Evolutionary conservation across 108 stramenopile genomes (phyloP), one percentile per base, ranked within the genome.

Genomic region (Skeletonema tropicum): DNA sequence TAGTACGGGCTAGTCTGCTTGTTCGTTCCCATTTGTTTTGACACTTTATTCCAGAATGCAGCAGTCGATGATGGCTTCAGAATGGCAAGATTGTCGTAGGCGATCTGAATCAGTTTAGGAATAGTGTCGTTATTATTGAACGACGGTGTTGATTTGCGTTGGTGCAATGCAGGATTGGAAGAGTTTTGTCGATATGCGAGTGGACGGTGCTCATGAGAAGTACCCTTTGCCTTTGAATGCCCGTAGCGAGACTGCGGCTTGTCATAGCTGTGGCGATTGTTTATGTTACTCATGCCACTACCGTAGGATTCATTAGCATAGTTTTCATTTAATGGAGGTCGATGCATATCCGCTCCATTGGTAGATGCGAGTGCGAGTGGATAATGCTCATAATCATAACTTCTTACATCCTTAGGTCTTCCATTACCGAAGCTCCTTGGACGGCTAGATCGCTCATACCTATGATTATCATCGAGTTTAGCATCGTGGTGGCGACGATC

Each of bases 331-430:
- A 17, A 0, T 13, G 48, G 17, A 49, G n/a, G 17, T 17, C 17
- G 48, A 17, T 49, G 48, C 48, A 49, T 49, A 10, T 49, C 48
- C n/a, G 48, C 48, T 49, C 48, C 3, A 49, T 49, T 49, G 48
- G 5, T 3, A 49, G 2, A 19, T 19, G 17, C 17, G 3, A 19
- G 48, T 19, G 48, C 33, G 33, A 35, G 33, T 35, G 33, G 33
- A 35, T 7, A 7, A 35, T 3, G 33, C 33, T 35, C 33, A 3
- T 35, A 29, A 29, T 29, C 26, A 29, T 29, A 29, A 29, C 26
- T 35, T 35, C 33, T 35, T 35, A 7, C 33, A 35, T 35, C 33
- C 33, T 35, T 35, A 7, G 5, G 33, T 35, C 33, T 35, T 5
- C 33, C 33, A 35, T 35, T 7, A 35, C 33, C 33, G 33, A 35